A percentile compares a stretch with the other conserved stretches of the same genome.
These are phyloP conservation scores for Jamesozyma spencerorum DNA, from an alignment of 805 yeast genomes.

Conservation along the genomic window DNA sequence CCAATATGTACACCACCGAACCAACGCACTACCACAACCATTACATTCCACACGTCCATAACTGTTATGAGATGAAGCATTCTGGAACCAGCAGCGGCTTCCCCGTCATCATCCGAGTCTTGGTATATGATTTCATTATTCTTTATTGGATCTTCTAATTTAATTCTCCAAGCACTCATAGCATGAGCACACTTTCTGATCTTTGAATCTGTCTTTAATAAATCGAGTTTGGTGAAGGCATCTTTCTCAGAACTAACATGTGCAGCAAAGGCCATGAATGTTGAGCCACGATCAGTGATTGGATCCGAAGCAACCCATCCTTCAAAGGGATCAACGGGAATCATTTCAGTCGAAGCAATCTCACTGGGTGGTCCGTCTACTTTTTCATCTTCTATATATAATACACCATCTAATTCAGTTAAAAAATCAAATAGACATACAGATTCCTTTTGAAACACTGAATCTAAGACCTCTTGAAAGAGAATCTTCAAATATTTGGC, in stretches of 20 bases:
- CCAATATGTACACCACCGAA: conserved; percentile 88
- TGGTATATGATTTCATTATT: conserved; percentile 47
- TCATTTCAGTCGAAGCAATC: conserved; percentile 7
- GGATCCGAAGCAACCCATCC: conserved; percentile 78
- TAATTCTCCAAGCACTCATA: conserved; percentile 82
- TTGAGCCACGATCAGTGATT: conserved; percentile 72
- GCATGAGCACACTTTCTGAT: conserved; percentile 64
- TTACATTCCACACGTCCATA: conserved; percentile 75
- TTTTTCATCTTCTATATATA: conserved; percentile 30
- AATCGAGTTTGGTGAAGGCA: conserved; percentile 44
- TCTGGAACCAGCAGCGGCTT: conserved; percentile 89
- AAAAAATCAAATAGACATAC: conserved; percentile 78
- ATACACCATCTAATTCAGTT: conserved; percentile 51
- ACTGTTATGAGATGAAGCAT: conserved; percentile 67
- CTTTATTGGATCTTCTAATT: conserved; percentile 22
- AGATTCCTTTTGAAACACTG: conserved; percentile 45
- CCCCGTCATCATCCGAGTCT: conserved; percentile 96
- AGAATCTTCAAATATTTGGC: conserved; percentile 40
- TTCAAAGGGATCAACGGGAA: conserved; percentile 39
- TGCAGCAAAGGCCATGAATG: conserved; percentile 70
- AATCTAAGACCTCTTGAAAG: conserved; percentile 44
- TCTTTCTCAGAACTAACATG: conserved; percentile 57
- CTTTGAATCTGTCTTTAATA: conserved; percentile 54
- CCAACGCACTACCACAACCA: conserved; percentile 83
- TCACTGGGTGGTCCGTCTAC: conserved; percentile 16